A percentile compares a stretch with the other conserved stretches of the same genome.
phyloP scores from a whole-genome alignment of 768 basidiomycete genomes.

The Termitomyces sp. region DNA sequence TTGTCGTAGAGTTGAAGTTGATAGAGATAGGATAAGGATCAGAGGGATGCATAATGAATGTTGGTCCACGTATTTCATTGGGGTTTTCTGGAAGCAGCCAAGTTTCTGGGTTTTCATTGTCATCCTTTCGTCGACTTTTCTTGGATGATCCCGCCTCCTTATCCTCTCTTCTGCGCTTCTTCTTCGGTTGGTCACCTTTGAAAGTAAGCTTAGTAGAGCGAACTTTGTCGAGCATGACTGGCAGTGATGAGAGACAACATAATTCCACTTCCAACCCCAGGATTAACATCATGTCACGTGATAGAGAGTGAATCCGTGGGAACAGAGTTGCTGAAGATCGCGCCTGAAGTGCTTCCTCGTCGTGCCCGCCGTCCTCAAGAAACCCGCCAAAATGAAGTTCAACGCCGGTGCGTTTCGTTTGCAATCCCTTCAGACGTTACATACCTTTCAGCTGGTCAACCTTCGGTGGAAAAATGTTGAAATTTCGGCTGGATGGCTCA shows the following conservation, averaged over 20 bases:
- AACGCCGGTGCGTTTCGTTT: slow-evolving; percentile 66
- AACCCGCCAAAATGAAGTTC: slow-evolving; percentile 62
- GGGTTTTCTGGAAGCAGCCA: slow-evolving; percentile 76
- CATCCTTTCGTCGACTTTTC: slow-evolving; percentile 44
- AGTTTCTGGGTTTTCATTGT: slow-evolving; percentile 63
- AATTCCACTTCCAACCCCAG: too few species aligned
- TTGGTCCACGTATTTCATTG: slow-evolving; percentile 79
- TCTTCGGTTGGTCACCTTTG: slow-evolving; percentile 82
- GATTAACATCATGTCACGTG: slow-evolving; percentile 22
- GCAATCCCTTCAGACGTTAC: slow-evolving; percentile 14
- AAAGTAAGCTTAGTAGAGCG: slow-evolving; percentile 79
- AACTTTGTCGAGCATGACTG: slow-evolving; percentile 33
- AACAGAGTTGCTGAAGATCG: slow-evolving; percentile 18
- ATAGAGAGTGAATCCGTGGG: slow-evolving; percentile 28
- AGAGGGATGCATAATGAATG: slow-evolving; percentile 79
- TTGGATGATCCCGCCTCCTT: slow-evolving; percentile 38
- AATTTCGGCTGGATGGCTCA: slow-evolving; percentile 51
- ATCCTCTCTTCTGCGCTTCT: slow-evolving; percentile 71
- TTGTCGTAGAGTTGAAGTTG: slow-evolving; percentile 74
- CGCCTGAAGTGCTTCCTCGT: slow-evolving; percentile 32
- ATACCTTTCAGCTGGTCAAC: slow-evolving; percentile 19
- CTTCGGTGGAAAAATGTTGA: slow-evolving; percentile 19
- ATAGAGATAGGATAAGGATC: slow-evolving; percentile 73
- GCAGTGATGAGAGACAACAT: background rate
- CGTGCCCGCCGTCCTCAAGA: slow-evolving; percentile 61